phyloP scores from a whole-genome alignment of 441 rosid species.

The Pelargonium cotyledonis region DNA sequence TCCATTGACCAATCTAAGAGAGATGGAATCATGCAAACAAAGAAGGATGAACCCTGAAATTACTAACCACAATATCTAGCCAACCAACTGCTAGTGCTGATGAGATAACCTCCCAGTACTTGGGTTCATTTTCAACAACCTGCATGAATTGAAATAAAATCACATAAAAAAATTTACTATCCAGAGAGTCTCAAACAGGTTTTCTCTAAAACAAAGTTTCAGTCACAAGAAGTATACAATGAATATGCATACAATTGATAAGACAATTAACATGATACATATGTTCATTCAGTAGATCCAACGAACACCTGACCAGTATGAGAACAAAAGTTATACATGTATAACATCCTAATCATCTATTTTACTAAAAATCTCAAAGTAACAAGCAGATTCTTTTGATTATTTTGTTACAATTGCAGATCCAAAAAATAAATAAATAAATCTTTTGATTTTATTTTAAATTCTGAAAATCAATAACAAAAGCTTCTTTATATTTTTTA shows the following conservation, averaged over 20 bases:
- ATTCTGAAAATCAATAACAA: neutral
- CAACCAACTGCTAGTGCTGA: constrained; percentile 88
- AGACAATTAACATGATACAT: neutral
- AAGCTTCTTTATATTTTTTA: too few relatives aligned
- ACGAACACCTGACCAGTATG: neutral
- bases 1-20: constrained; percentile 1
- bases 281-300: neutral
- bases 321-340: neutral
- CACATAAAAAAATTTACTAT: neutral
- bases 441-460: neutral
- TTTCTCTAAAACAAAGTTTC: constrained; percentile 4
- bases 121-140: constrained; percentile 73
- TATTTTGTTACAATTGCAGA: neutral
- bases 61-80: constrained; percentile 78
- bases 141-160: constrained; percentile 22
- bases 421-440: too few relatives aligned
- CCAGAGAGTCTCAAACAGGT: constrained; percentile 13
- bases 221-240: neutral
- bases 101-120: constrained; percentile 77
- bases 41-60: neutral
- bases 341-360: neutral
- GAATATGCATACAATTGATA: neutral
- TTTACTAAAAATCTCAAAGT: neutral
- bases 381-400: neutral
- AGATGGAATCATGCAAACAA: neutral